Base-by-base conservation (phyloP, 345 rosid genomes). In the Pelargonium nanum region DNA sequence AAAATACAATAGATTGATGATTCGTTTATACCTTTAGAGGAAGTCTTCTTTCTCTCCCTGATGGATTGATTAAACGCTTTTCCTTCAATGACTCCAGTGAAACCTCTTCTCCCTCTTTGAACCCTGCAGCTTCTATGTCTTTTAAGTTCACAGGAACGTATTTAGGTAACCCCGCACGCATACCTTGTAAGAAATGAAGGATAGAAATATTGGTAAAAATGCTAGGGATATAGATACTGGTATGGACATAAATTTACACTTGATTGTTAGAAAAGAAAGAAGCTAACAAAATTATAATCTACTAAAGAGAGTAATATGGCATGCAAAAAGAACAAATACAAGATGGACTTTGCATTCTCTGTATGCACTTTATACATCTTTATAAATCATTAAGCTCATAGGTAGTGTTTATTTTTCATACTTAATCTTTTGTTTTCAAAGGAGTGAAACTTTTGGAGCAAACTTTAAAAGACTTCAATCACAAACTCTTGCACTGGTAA, bases 1-100 rank as follows among this genome's bases (percentile, higher is more conserved):
- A n/a, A n/a, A n/a, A n/a, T n/a, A n/a, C n/a, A n/a, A n/a, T n/a
- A n/a, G n/a, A n/a, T n/a, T n/a, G n/a, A n/a, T n/a, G n/a, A n/a
- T n/a, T n/a, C n/a, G n/a, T 23, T 32, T 2, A 13, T 69, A 89
- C 99, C 99, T 89, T 93, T 22, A 89, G 64, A 62, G 98, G 95
- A n/a, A 89, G 96, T 65, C 64, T 87, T 72, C 89, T 80, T 78
- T 92, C 98, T 67, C 96, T 82, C 67, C 98, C 96, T 17, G 98
- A 87, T 62, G 96, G 98, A 60, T 89, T 92, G 57, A 92, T 92
- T 77, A 92, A 76, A 58, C 91, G 82, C 74, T 77, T 92, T 64
- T 70, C 68, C 81, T 80, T 82, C 74, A 92, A 64, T 60, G 80
- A 80, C 78, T 86, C 95, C 62, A 89, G 21, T 21, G 93, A 92